Percentiles rank a stretch among this genome's conserved stretches.
Evolutionary conservation across 345 rosid species (phyloP).

Genomic region (Brassica rapa): DNA sequence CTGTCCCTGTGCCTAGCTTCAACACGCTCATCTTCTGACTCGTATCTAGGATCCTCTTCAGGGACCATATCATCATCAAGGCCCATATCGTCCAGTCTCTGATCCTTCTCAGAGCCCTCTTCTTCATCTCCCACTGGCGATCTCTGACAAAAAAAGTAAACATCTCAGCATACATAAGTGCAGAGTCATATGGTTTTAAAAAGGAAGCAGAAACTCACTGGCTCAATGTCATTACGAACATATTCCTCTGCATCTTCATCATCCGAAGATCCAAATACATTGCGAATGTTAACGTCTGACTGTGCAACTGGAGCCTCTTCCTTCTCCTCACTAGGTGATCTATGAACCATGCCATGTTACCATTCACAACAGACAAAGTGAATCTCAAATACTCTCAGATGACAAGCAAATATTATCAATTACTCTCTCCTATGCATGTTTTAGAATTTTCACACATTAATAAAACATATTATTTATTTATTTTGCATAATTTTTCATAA

Average conservation of each 20-base stretch:
- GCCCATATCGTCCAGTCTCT: constrained; percentile 67
- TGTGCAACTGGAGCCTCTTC: constrained; percentile 57
- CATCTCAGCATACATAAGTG: background rate
- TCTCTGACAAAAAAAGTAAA: constrained; percentile 47
- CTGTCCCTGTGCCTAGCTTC: constrained; percentile 76
- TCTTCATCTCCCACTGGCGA: constrained; percentile 86
- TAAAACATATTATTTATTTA: too few relatives aligned
- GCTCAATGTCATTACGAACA: constrained; percentile 68
- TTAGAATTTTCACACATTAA: too few relatives aligned
- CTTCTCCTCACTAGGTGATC: constrained; percentile 68
- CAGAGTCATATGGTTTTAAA: background rate
- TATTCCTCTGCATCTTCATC: constrained; percentile 83
- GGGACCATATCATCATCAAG: constrained; percentile 47
- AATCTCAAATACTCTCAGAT: too few relatives aligned
- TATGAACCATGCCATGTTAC: too few relatives aligned
- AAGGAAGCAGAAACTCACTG: constrained; percentile 41
- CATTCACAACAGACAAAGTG: too few relatives aligned
- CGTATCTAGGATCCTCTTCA: constrained; percentile 79
- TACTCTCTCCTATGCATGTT: too few relatives aligned
- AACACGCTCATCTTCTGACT: constrained; percentile 79
- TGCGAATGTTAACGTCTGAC: constrained; percentile 87
- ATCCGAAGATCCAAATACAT: constrained; percentile 97
- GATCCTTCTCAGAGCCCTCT: constrained; percentile 65
- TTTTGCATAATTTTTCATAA: too few relatives aligned
- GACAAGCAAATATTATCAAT: too few relatives aligned